A percentile compares a stretch with the other conserved stretches of the same genome.
Evolutionary conservation across 23 red algal genomes (phyloP).

Genomic region (Cyanidioschyzon merolae): DNA sequence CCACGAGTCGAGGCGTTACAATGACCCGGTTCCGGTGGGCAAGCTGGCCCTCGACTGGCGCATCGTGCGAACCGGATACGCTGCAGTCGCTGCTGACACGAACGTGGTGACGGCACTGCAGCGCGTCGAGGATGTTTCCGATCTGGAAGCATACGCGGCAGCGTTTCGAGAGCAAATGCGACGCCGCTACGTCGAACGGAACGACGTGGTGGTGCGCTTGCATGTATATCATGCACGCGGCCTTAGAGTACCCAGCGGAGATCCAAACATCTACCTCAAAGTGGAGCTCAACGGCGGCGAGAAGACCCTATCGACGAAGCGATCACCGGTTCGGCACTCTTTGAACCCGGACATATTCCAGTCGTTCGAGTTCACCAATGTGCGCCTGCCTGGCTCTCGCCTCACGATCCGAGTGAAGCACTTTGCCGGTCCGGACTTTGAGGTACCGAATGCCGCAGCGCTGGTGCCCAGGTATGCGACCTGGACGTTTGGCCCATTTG

Average conservation of each 20-base stretch:
- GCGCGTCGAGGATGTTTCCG: background rate
- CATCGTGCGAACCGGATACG: background rate
- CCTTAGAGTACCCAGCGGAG: background rate
- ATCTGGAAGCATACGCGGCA: background rate
- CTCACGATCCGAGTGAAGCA: background rate
- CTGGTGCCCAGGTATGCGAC: background rate
- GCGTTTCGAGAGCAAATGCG: background rate
- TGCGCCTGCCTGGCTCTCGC: background rate
- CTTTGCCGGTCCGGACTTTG: background rate
- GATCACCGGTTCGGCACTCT: background rate
- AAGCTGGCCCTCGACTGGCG: background rate
- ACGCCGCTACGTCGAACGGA: background rate
- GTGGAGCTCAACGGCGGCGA: constrained; percentile 6
- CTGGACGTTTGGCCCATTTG: background rate
- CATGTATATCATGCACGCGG: background rate
- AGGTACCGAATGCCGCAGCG: background rate
- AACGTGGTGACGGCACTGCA: background rate
- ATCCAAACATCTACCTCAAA: constrained; percentile 13
- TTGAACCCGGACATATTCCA: background rate
- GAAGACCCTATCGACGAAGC: background rate
- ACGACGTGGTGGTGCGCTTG: background rate
- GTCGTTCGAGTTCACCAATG: background rate
- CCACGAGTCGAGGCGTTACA: background rate
- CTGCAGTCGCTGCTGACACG: background rate
- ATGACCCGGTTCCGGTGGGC: background rate